Evolutionary conservation across 1,139 yeast genomes (phyloP), one percentile per base, ranked within the genome.

Genomic region (Geotrichum siamense): DNA sequence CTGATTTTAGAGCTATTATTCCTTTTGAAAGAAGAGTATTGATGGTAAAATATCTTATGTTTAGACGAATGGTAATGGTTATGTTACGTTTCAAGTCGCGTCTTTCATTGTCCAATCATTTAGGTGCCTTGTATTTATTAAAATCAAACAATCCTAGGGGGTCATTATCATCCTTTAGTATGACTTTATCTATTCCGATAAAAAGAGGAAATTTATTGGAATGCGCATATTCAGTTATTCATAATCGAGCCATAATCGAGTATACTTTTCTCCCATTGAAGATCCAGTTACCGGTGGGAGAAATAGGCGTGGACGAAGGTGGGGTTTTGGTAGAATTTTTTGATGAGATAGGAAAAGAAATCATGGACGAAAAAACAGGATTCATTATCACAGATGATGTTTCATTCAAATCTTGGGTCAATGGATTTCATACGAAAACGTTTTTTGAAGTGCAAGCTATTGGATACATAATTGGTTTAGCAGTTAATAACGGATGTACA

Each of bases 321-420:
- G 64, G 64, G 4, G 58, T 59, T 5, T 61, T 58, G 40, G 47
- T 51, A 22, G 64, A 60, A 41, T 55, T 59, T 17, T 60, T 60
- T 46, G 52, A 53, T 10, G 40, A 43, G 9, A 35, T 60, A 12
- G 62, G 56, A 3, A 38, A 43, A 27, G 48, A 48, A 27, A 25
- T 59, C 32, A 33, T 52, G 20, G 28, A 44, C 13, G 41, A 53
- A 1, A 39, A 44, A 8, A 27, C 43, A 13, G 52, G 51, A 2
- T 43, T 51, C 20, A 54, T 57, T 34, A 32, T 34, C 4, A 25
- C 25, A 12, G 57, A 54, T 29, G 49, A 50, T 3, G 50, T 46
- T n/a, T 37, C 52, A 1, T 42, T 49, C 15, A 26, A 51, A 22
- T 41, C 50, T 3, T 59, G 60, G 60, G 56, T 59, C 40, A 50